These are phyloP conservation scores for Acer negundo DNA, from an alignment of 345 rosid species.

Conservation along the genomic window DNA sequence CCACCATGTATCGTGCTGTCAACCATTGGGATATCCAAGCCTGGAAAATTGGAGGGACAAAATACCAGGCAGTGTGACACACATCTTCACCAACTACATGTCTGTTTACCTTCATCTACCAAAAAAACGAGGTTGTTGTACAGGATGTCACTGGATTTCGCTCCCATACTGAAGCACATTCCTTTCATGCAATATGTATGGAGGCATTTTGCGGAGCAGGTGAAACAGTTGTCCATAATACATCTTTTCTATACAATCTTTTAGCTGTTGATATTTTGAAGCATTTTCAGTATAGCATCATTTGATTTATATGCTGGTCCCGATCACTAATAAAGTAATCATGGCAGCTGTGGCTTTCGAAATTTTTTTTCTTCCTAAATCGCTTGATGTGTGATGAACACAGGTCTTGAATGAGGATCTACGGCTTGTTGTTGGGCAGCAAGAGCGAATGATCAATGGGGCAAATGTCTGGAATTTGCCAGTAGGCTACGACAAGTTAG, in stretches of 20 bases:
- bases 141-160: constrained; percentile 96
- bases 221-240: constrained; percentile 16
- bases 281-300: not conserved
- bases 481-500: constrained; percentile 89
- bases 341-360: no score
- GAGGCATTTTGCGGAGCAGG: constrained; percentile 97
- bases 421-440: constrained; percentile 86
- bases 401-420: constrained; percentile 96
- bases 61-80: constrained; percentile 72
- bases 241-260: not conserved
- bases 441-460: constrained; percentile 88
- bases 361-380: not conserved
- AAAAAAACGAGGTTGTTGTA: constrained; percentile 80
- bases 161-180: constrained; percentile 73
- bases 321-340: no score
- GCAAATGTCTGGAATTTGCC: constrained; percentile 92
- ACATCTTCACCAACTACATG: constrained; percentile 97
- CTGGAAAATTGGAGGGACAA: constrained; percentile 86
- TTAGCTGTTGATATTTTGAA: not conserved
- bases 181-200: constrained; percentile 88
- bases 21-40: constrained; percentile 95
- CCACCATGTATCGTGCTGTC: constrained; percentile 97
- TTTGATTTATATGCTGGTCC: no score
- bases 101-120: constrained; percentile 89
- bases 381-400: not conserved